phyloP scores from a whole-genome alignment of 257 asterid species.

The Fraxinus excelsior region DNA sequence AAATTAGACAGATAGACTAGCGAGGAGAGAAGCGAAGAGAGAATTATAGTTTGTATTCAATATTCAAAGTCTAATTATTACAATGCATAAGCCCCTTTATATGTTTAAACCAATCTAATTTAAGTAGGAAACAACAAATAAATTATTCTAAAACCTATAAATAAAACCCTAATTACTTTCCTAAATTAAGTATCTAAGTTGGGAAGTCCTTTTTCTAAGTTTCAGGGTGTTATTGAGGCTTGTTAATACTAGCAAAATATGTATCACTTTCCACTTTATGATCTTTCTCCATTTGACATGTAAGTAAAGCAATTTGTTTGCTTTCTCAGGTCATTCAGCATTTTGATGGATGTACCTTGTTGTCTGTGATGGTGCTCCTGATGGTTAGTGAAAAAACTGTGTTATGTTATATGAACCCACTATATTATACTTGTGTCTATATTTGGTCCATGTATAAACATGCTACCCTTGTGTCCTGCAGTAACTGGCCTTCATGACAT shows the following conservation, averaged over 20 bases:
- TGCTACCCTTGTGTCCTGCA: conserved; percentile 38
- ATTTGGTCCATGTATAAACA: conserved; percentile 9
- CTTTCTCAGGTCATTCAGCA: conserved; percentile 82
- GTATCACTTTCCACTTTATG: not conserved
- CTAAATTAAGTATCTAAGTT: too few relatives aligned
- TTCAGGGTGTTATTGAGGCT: not conserved
- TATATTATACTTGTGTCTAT: conserved; percentile 8
- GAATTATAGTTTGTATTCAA: too few relatives aligned
- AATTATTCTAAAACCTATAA: too few relatives aligned
- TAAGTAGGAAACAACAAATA: too few relatives aligned
- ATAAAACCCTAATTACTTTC: too few relatives aligned
- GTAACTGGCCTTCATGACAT: conserved; percentile 98
- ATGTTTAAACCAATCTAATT: too few relatives aligned
- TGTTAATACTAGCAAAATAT: not conserved
- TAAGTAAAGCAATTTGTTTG: conserved; percentile 9
- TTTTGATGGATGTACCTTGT: conserved; percentile 99
- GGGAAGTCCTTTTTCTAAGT: not conserved
- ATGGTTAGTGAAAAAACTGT: conserved; percentile 57
- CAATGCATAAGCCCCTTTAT: too few relatives aligned
- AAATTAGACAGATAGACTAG: too few relatives aligned
- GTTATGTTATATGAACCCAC: conserved; percentile 11
- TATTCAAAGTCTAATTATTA: too few relatives aligned
- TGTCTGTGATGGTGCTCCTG: conserved; percentile 99
- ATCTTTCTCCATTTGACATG: conserved; percentile 5
- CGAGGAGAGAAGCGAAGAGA: too few relatives aligned